phyloP scores from a whole-genome alignment of 2,329 filamentous ascomycete genomes.

The Dothiorella sarmentorum region DNA sequence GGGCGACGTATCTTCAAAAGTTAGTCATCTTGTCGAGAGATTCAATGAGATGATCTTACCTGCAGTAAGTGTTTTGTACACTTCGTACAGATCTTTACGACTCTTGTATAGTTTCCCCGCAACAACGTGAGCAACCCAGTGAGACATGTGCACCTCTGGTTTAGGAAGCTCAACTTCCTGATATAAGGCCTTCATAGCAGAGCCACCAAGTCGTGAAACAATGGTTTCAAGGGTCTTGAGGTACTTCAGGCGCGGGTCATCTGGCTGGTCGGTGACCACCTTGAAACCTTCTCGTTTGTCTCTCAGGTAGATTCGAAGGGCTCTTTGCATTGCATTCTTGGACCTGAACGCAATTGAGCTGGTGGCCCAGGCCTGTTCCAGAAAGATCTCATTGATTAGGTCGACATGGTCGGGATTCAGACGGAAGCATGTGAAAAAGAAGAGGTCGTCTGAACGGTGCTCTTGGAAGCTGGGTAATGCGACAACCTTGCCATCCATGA shows the following conservation, averaged over 20 bases:
- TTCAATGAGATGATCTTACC: not conserved
- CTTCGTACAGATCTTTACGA: not conserved
- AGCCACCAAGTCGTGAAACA: not conserved
- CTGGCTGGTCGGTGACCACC: not conserved
- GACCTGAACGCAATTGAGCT: not conserved
- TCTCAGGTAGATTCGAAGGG: not conserved
- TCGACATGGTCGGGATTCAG: not conserved
- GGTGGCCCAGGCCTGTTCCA: not conserved
- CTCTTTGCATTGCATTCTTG: not conserved
- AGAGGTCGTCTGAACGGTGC: not conserved
- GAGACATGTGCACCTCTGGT: not conserved
- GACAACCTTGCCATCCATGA: not conserved
- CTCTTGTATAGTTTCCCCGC: not conserved
- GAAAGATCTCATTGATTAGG: not conserved
- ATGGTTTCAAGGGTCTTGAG: not conserved
- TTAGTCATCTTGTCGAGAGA: not conserved
- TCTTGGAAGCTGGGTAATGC: not conserved
- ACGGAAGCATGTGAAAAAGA: not conserved
- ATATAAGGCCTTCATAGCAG: not conserved
- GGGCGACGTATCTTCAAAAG: not conserved
- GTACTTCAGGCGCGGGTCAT: not conserved
- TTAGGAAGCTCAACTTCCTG: not conserved
- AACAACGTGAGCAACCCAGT: not conserved
- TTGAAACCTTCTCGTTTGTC: not conserved
- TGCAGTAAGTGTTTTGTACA: not conserved